Conservation (phyloP, 2,329 filamentous ascomycete species). For the Daldinia sp. region DNA sequence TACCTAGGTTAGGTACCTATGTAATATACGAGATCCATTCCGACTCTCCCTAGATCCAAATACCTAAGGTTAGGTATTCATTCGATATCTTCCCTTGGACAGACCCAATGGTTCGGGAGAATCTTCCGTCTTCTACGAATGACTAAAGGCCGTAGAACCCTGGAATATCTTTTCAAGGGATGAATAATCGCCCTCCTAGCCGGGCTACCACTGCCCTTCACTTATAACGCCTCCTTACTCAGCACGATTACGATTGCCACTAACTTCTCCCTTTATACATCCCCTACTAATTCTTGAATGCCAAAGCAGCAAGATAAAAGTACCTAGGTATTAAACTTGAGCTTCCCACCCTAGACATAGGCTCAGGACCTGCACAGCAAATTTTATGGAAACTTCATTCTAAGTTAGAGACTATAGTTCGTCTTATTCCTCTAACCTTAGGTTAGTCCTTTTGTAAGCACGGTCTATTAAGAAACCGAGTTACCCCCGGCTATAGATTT, state of each 20-base stretch:
- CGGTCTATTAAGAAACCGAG: neutral
- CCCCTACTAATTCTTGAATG: neutral
- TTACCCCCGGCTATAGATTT: neutral
- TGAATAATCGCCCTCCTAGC: neutral
- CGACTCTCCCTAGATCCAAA: neutral
- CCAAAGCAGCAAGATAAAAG: neutral
- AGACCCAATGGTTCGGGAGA: neutral
- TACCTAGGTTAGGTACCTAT: neutral
- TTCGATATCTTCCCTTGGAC: neutral
- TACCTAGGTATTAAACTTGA: neutral
- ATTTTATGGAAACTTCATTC: neutral
- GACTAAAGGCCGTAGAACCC: neutral
- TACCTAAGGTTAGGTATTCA: neutral
- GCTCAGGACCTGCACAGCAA: neutral
- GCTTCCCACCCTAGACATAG: neutral
- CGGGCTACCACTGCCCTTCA: neutral
- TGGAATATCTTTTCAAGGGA: neutral
- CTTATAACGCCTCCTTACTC: conserved; percentile 1
- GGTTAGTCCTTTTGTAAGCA: neutral
- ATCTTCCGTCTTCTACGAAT: no score
- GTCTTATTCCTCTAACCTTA: no score
- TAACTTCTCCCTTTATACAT: neutral
- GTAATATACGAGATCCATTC: conserved; percentile 7
- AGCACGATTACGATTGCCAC: neutral
- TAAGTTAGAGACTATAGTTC: no score